phyloP scores from a whole-genome alignment of 2,329 filamentous ascomycete species.

The Emergomyces orientalis region DNA sequence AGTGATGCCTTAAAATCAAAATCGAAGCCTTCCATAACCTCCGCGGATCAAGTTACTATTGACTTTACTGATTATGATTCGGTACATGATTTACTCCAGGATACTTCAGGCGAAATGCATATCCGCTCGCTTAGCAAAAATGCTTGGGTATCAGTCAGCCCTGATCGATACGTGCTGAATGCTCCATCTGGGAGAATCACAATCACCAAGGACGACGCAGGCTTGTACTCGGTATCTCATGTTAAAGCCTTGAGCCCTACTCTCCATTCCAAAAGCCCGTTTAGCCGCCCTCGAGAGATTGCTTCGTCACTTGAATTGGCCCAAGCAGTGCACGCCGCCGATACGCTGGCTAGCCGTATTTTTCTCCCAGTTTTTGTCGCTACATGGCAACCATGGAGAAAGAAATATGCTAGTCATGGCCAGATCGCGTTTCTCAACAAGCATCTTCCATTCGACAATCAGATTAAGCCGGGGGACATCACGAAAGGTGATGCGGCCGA shows the following conservation, averaged over 20 bases:
- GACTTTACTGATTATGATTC: constrained; percentile 86
- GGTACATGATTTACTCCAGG: constrained; percentile 80
- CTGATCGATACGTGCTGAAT: constrained; percentile 60
- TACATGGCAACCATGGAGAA: constrained; percentile 61
- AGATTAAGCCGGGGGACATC: constrained; percentile 51
- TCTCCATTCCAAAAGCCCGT: constrained; percentile 43
- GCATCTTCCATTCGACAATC: constrained; percentile 42
- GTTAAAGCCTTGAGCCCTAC: constrained; percentile 24
- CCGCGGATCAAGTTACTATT: constrained; percentile 41
- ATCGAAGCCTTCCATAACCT: constrained; percentile 9
- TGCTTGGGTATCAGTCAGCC: constrained; percentile 74
- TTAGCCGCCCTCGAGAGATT: constrained; percentile 58
- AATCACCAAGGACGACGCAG: constrained; percentile 33
- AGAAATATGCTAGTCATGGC: constrained; percentile 47
- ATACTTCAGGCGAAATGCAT: constrained; percentile 67
- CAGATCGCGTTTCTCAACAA: constrained; percentile 40
- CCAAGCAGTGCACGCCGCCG: constrained; percentile 72
- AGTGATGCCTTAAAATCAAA: constrained; percentile 20
- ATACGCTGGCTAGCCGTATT: constrained; percentile 62
- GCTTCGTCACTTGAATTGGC: constrained; percentile 56
- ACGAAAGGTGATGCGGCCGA: constrained; percentile 76
- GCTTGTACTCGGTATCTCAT: constrained; percentile 26
- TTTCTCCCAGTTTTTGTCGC: constrained; percentile 61
- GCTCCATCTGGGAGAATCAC: constrained; percentile 54
- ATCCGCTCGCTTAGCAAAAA: constrained; percentile 66